phyloP scores from a whole-genome alignment of 1,139 yeast genomes.

The Arxiozyma slooffiae region DNA sequence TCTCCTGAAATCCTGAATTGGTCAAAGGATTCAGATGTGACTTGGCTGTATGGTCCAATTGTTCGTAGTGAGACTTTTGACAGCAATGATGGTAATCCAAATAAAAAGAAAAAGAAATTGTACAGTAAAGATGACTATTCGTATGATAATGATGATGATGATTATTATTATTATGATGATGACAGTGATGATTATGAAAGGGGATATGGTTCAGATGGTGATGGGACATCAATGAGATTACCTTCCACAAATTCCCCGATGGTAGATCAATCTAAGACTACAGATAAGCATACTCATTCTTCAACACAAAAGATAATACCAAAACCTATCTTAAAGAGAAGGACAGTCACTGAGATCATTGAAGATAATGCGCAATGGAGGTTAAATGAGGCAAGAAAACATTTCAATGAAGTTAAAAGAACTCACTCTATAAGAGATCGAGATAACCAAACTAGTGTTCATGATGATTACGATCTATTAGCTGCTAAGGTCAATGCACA shows the following conservation, averaged over 20 bases:
- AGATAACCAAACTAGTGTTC: conserved; percentile 16
- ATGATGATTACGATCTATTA: conserved; percentile 45
- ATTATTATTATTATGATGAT: conserved; percentile 11
- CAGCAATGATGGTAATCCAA: conserved; percentile 7
- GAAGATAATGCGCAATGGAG: conserved; percentile 32
- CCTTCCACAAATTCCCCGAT: conserved; percentile 4
- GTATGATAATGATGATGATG: conserved; percentile 26
- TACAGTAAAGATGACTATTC: conserved; percentile 29
- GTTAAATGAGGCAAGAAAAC: conserved; percentile 30
- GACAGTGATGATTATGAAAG: conserved; percentile 22
- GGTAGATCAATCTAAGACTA: not conserved
- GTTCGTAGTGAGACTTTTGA: conserved; percentile 28
- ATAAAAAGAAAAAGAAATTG: conserved; percentile 25
- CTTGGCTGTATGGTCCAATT: conserved; percentile 69
- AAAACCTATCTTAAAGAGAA: conserved; percentile 74
- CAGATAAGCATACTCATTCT: conserved; percentile 2
- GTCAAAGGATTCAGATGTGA: conserved; percentile 72
- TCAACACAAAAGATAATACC: conserved; percentile 17
- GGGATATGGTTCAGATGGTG: conserved; percentile 35
- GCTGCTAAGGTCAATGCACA: conserved; percentile 54
- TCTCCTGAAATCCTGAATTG: conserved; percentile 69
- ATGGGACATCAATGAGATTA: conserved; percentile 30
- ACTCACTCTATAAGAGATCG: conserved; percentile 21
- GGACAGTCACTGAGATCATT: conserved; percentile 63
- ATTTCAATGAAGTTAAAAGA: conserved; percentile 22